Evolutionary conservation across 2,329 filamentous ascomycete species (phyloP).

Genomic region (Fusarium sp.): DNA sequence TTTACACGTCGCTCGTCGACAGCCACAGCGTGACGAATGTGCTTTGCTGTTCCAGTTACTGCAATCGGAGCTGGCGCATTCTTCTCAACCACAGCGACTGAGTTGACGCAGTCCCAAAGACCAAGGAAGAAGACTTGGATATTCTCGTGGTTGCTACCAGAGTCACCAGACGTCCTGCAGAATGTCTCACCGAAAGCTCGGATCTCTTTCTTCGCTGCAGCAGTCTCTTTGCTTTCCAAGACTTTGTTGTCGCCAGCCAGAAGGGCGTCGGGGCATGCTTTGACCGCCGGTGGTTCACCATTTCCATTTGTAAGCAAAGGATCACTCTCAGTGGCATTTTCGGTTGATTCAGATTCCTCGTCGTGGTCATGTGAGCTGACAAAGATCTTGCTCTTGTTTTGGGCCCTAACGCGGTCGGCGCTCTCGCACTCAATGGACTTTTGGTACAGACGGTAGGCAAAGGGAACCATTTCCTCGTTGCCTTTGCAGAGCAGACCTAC

Average conservation of each 20-base stretch:
- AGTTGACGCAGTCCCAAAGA: slow-evolving; percentile 68
- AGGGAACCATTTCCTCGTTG: slow-evolving; percentile 66
- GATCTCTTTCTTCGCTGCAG: slow-evolving; percentile 53
- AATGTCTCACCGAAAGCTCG: slow-evolving; percentile 63
- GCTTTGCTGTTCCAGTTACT: slow-evolving; percentile 57
- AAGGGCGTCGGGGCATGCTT: background rate
- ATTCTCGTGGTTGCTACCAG: slow-evolving; percentile 45
- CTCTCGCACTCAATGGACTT: slow-evolving; percentile 55
- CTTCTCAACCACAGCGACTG: slow-evolving; percentile 58
- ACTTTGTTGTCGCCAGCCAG: slow-evolving; percentile 25
- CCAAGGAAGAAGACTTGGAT: slow-evolving; percentile 67
- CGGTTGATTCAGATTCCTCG: background rate
- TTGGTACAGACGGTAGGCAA: slow-evolving; percentile 61
- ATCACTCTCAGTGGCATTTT: background rate
- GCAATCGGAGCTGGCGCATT: slow-evolving; percentile 55
- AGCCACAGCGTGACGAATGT: slow-evolving; percentile 65
- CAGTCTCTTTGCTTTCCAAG: slow-evolving; percentile 35
- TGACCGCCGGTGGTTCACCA: background rate
- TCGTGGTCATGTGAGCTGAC: background rate
- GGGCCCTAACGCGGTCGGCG: slow-evolving; percentile 43
- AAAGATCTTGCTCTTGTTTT: background rate
- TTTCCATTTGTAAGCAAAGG: background rate
- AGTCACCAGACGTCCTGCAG: slow-evolving; percentile 50
- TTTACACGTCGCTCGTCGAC: slow-evolving; percentile 67
- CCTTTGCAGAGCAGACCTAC: slow-evolving; percentile 64